Evolutionary conservation across 2,329 filamentous ascomycete genomes (phyloP).

Genomic region (Rhinocladiella mackenziei): DNA sequence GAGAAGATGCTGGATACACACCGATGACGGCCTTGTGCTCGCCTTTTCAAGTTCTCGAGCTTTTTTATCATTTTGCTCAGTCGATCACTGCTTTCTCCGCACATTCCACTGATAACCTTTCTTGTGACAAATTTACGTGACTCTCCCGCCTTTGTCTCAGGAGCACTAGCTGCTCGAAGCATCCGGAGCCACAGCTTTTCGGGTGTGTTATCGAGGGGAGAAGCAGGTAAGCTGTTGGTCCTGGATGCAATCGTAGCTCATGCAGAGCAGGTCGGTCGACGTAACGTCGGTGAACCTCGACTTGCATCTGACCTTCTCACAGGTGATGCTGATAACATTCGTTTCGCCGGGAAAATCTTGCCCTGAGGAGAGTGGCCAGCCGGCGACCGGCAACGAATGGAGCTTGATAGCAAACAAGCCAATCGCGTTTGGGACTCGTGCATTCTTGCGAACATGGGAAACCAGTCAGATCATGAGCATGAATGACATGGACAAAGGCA

Average conservation of each 20-base stretch:
- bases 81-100: slow-evolving; percentile 11
- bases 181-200: slow-evolving; percentile 19
- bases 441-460: neutral
- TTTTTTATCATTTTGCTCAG: slow-evolving; percentile 16
- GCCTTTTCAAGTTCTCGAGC: slow-evolving; percentile 10
- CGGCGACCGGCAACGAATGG: neutral
- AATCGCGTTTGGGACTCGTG: slow-evolving; percentile 2
- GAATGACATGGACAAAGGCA: no score
- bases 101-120: slow-evolving; percentile 8
- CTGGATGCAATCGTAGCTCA: slow-evolving; percentile 13
- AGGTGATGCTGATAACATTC: slow-evolving; percentile 12
- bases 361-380: slow-evolving; percentile 2
- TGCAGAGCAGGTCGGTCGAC: slow-evolving; percentile 7
- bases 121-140: neutral
- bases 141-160: slow-evolving; percentile 14
- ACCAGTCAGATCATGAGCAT: neutral
- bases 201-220: slow-evolving; percentile 24
- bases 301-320: slow-evolving; percentile 9
- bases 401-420: neutral
- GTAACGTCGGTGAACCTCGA: slow-evolving; percentile 1
- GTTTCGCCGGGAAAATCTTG: slow-evolving; percentile 4
- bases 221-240: slow-evolving; percentile 16
- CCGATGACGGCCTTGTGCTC: no score
- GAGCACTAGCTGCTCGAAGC: slow-evolving; percentile 20
- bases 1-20: neutral